Base-by-base conservation (phyloP, 176 grass and related monocot genomes). In the Paspalum notatum region DNA sequence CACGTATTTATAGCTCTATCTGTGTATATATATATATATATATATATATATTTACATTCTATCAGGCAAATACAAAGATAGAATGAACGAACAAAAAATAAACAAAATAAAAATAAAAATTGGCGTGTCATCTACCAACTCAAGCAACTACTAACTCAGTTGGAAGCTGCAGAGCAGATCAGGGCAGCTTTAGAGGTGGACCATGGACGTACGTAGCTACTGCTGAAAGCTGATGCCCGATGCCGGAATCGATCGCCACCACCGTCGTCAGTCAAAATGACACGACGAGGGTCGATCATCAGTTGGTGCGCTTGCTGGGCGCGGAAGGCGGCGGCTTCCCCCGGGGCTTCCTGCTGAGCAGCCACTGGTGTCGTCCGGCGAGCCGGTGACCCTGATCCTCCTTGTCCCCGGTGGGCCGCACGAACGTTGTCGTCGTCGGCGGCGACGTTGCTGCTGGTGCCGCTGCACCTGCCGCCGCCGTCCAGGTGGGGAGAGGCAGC, bases 241-340 rank as follows among this genome's bases (percentile, higher is more conserved):
- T 32, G 32, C 32, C 32, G 32, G 1, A 1, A 32, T 32, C 2
- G 32, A 32, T 32, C 32, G 32, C 32, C 32, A 32, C 32, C 32
- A 32, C 32, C 32, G 32, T 32, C 32, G 32, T 32, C 32, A 32
- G 32, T 32, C 32, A 32, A 32, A 32, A 32, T 32, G 32, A 32
- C 32, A 3, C 32, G 32, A 32, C n/a, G 32, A 32, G 32, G 32
- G 16, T 13, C 24, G 25, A 27, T 0, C 5, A 3, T 25, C 63
- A 81, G 74, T 94, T 91, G 15, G 89, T 91, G 38, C 89, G 71
- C 25, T 71, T 68, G 76, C 92, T 91, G 12, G 92, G 92, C 12
- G 51, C 67, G 0, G 92, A 94, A 0, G 92, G 89, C 27, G 81
- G 76, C 0, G 40, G 0, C 42, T 37, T 84, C 17, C 76, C 84